Percentiles rank a stretch among this genome's conserved stretches.
Conservation (phyloP, 148 eudicot genomes). For the Camellia granthamiana region DNA sequence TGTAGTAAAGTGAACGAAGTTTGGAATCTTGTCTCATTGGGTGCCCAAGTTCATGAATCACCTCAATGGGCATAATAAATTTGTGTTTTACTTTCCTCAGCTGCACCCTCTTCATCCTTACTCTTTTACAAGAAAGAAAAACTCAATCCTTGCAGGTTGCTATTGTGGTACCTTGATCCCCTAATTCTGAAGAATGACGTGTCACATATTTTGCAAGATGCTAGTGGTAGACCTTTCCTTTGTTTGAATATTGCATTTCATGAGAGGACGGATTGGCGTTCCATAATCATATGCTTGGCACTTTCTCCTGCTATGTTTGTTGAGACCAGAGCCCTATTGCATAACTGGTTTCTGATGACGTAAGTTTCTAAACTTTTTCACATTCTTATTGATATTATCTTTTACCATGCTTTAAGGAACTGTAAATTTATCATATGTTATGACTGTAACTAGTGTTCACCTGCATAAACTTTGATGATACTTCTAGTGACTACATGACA, state of each 20-base stretch:
- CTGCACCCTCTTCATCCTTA: background rate
- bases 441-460: background rate
- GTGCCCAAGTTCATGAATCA: background rate
- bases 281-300: conserved; percentile 36
- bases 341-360: conserved; percentile 53
- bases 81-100: background rate
- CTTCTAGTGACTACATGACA: background rate
- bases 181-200: conserved; percentile 41
- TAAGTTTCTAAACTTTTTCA: conserved; percentile 25
- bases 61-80: background rate
- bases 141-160: conserved; percentile 34
- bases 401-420: background rate
- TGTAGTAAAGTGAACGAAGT: too few species aligned
- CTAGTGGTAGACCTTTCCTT: conserved; percentile 41
- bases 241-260: conserved; percentile 22
- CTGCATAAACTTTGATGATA: background rate
- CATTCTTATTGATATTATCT: conserved; percentile 1
- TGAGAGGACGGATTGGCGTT: conserved; percentile 46
- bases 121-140: background rate
- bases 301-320: conserved; percentile 49
- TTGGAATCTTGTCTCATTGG: background rate
- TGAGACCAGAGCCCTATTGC: conserved; percentile 47
- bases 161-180: conserved; percentile 53
- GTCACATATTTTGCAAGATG: conserved; percentile 43
- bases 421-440: background rate